These are phyloP conservation scores for Ceriops tagal DNA, from an alignment of 345 rosid species.

Conservation along the genomic window DNA sequence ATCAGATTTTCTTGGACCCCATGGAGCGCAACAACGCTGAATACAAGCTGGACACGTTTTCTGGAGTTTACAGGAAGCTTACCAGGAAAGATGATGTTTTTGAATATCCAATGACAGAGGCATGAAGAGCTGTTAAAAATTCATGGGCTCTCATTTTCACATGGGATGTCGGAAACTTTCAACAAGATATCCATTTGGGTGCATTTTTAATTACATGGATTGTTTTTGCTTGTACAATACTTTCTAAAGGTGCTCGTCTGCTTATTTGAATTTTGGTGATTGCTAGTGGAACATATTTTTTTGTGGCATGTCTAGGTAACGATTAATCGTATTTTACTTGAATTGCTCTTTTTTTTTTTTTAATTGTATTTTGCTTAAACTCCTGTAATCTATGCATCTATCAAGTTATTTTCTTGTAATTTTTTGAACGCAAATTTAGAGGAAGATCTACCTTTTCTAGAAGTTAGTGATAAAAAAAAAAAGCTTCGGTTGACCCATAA, in stretches of 20 bases:
- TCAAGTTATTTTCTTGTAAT: no score
- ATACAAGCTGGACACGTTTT: slow-evolving; percentile 68
- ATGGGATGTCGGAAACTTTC: not conserved
- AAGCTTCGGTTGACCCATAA: no score
- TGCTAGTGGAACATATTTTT: no score
- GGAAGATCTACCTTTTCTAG: no score
- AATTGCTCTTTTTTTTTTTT: no score
- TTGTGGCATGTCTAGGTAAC: no score
- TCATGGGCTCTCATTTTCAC: not conserved
- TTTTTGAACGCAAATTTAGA: no score
- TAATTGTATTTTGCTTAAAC: no score
- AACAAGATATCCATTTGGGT: not conserved
- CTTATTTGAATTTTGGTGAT: not conserved
- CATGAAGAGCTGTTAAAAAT: slow-evolving; percentile 30
- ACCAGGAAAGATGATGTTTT: slow-evolving; percentile 82
- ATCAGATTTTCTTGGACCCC: slow-evolving; percentile 66
- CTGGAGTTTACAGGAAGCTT: slow-evolving; percentile 80
- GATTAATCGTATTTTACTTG: no score
- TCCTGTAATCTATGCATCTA: no score
- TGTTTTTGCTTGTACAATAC: not conserved
- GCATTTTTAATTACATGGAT: not conserved
- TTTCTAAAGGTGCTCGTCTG: not conserved
- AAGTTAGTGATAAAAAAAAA: no score
- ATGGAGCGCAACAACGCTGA: slow-evolving; percentile 79
- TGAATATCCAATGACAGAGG: slow-evolving; percentile 62